Evolutionary conservation across 2,329 filamentous ascomycete species (phyloP), one percentile per base, ranked within the genome.

Genomic region (Neofusicoccum kwambonambiense): DNA sequence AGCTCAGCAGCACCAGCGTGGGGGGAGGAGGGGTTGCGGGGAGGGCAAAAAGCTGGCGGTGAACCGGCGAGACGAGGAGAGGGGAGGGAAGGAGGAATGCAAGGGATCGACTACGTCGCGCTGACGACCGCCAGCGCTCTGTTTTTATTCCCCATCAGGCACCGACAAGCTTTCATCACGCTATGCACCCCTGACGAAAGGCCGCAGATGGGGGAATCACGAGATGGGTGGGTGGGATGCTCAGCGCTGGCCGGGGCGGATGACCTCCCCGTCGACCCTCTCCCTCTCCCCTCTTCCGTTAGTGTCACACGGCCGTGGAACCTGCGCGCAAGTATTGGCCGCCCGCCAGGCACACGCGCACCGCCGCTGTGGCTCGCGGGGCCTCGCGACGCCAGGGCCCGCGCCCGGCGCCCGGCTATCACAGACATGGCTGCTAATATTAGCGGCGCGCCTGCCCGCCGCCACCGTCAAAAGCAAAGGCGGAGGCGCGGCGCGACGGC

Each of bases 131-230:
- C 11, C 11, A 2, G 4, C 35, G 9, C 13, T 4, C 13, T 39
- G 3, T 15, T 39, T 39, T 12, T 39, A 11, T 4, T 39, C 37
- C 6, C 9, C 37, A 39, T 15, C 37, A 39, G 13, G 13, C 37
- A 15, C 50, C 50, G 39, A 57, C 39, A 44, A 57, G 54, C 54
- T 44, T 45, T 45, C 8, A 41, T 44, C 35, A 42, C 39, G 54
- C 6, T 19, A 57, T 44, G 54, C 54, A 42, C 54, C 54, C 54
- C 54, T 57, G 54, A 57, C 54, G 41, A 57, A 44, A 42, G 7
- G 51, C n/a, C 51, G 51, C 51, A 54, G 39, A n/a, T 31, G 39
- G 39, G 7, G 8, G 13, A 57, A 57, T 57, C 54, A 57, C 54
- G 54, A 57, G 54, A 31, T 12, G 54, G 17, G 52, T 15, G 27